Evolutionary conservation across 805 yeast genomes (phyloP), one percentile per base, ranked within the genome.

Genomic region (Suhomyces faveliae): DNA sequence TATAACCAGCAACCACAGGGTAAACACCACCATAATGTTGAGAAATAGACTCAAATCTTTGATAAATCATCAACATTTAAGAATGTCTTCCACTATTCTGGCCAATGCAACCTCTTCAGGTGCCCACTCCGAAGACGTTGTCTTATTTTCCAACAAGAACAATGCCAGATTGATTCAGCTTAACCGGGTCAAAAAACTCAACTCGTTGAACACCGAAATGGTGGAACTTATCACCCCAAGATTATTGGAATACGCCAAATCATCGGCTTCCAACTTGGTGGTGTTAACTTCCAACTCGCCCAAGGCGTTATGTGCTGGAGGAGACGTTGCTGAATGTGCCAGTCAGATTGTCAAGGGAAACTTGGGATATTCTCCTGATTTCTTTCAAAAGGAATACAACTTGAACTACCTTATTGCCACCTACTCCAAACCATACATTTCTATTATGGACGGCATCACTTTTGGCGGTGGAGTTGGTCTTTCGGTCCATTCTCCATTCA

Each of bases 391-490:
- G 47, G 98, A 92, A 68, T 92, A 94, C 71, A 81, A 84, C 51
- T 71, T 94, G 60, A 84, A 94, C 72, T 87, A 84, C 60, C 70
- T 85, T 43, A 73, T 91, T 51, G 84, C 96, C 8, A 84, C 92
- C n/a, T 90, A 82, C 58, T 73, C 83, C 49, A 92, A 90, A 71
- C 98, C 98, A 1, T 77, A 87, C 51, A 84, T 94, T n/a, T 75
- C 96, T 0, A 60, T 89, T 33, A 84, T 87, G 82, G 85, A 94
- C 62, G 97, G 98, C 19, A 88, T 92, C 58, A 89, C 92, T 22
- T 89, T 94, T 96, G 99, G 98, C 47, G 98, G 98, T 45, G 98
- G 98, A 57, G 96, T 90, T 39, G 98, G 99, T 4, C 71, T 94
- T 40, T 77, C 92, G 0, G 85, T 89, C 37, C 98, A 94, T 68